phyloP scores from a whole-genome alignment of 805 yeast species.

The Clavispora fructus region DNA sequence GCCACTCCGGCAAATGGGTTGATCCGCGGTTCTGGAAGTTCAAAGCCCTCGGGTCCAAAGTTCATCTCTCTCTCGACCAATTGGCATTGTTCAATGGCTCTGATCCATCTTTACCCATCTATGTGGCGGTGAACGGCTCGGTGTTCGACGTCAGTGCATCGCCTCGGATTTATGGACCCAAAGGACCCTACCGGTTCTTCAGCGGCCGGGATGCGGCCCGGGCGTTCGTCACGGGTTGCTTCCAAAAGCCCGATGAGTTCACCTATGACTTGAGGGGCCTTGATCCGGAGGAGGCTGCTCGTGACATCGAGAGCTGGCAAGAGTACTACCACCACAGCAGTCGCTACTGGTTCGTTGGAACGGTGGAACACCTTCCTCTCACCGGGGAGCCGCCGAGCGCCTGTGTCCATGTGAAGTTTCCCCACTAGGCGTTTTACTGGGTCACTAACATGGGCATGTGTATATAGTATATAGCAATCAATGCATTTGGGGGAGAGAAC shows the following conservation, averaged over 20 bases:
- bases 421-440: background rate
- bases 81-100: slow-evolving; percentile 49
- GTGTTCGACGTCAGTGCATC: slow-evolving; percentile 60
- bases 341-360: slow-evolving; percentile 61
- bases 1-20: slow-evolving; percentile 47
- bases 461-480: background rate
- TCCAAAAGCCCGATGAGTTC: slow-evolving; percentile 45
- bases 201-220: slow-evolving; percentile 67
- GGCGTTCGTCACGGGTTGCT: slow-evolving; percentile 68
- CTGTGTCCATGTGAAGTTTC: slow-evolving; percentile 28
- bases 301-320: slow-evolving; percentile 49
- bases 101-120: slow-evolving; percentile 45
- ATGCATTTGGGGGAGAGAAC: background rate
- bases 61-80: slow-evolving; percentile 39
- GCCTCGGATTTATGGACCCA: slow-evolving; percentile 51
- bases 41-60: slow-evolving; percentile 10
- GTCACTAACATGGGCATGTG: background rate
- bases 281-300: slow-evolving; percentile 33
- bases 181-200: slow-evolving; percentile 50
- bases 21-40: slow-evolving; percentile 38
- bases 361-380: slow-evolving; percentile 41
- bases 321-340: slow-evolving; percentile 39
- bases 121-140: slow-evolving; percentile 53
- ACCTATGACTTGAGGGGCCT: slow-evolving; percentile 66
- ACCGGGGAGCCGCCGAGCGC: slow-evolving; percentile 48